These are phyloP conservation scores for Cercophora newfieldiana DNA, from an alignment of 495 filamentous ascomycete species.

Conservation along the genomic window DNA sequence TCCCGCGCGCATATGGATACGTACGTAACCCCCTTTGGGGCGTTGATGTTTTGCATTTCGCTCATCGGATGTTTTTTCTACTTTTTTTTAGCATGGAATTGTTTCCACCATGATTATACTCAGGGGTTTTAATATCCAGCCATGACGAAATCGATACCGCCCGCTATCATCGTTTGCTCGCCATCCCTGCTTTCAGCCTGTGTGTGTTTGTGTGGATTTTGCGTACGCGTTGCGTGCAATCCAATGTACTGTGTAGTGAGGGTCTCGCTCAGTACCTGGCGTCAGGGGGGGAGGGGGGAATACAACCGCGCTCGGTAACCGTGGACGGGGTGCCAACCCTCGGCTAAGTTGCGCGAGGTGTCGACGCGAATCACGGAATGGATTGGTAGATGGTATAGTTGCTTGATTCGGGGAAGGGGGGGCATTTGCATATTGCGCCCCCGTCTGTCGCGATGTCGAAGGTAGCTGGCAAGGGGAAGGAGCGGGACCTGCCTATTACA, in stretches of 20 bases:
- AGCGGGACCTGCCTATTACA: too few relatives aligned
- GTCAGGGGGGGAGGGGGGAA: neutral
- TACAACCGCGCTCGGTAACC: neutral
- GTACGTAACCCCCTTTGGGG: too few relatives aligned
- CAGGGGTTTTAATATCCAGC: neutral
- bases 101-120: neutral
- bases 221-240: neutral
- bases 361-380: neutral
- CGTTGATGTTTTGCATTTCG: too few relatives aligned
- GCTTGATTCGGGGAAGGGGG: too few relatives aligned
- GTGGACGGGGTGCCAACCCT: neutral
- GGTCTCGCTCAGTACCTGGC: neutral
- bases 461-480: too few relatives aligned
- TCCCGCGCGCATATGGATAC: too few relatives aligned
- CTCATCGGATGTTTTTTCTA: too few relatives aligned
- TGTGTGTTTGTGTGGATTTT: too few relatives aligned
- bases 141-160: neutral
- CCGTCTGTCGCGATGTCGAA: neutral
- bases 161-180: neutral
- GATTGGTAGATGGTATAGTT: neutral
- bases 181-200: neutral
- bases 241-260: too few relatives aligned
- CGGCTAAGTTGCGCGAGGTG: neutral
- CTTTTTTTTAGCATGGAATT: neutral
- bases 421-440: neutral